phyloP scores from a whole-genome alignment of 257 asterid species.

The Solanum sejunctum region DNA sequence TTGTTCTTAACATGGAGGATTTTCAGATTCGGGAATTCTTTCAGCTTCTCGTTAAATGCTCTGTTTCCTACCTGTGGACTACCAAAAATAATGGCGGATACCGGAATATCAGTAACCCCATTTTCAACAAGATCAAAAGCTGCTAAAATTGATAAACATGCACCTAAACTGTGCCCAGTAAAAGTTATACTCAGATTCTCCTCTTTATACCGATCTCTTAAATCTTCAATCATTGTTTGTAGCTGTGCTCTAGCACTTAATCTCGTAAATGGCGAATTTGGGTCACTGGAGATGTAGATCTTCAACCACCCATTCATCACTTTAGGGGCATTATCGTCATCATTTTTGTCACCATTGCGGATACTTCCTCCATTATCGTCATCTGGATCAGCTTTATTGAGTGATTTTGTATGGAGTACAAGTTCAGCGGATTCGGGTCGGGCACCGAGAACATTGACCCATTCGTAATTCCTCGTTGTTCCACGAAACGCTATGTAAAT shows the following conservation, averaged over 20 bases:
- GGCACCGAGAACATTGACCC: conserved; percentile 20
- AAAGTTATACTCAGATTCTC: conserved; percentile 53
- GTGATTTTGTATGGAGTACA: conserved; percentile 8
- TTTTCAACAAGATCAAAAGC: conserved; percentile 78
- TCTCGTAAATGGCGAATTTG: conserved; percentile 54
- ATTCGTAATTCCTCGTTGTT: conserved; percentile 1
- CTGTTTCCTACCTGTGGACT: conserved; percentile 71
- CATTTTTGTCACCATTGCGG: background rate
- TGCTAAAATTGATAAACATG: conserved; percentile 38
- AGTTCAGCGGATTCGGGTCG: conserved; percentile 34
- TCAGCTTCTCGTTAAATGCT: conserved; percentile 36
- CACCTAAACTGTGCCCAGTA: conserved; percentile 81
- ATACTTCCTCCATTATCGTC: background rate
- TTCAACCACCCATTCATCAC: conserved; percentile 77
- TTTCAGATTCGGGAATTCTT: conserved; percentile 32
- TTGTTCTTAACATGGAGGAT: conserved; percentile 52
- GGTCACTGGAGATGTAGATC: conserved; percentile 46
- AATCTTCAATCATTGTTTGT: conserved; percentile 15
- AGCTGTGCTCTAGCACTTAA: conserved; percentile 57
- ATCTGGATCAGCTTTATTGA: background rate
- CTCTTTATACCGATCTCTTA: conserved; percentile 25
- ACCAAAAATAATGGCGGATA: conserved; percentile 64
- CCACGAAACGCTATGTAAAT: conserved; percentile 6
- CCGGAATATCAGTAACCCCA: conserved; percentile 56
- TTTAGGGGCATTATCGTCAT: conserved; percentile 22